These are phyloP conservation scores for Aspergillus ibericus DNA, from an alignment of 2,329 filamentous ascomycete species.

Conservation along the genomic window DNA sequence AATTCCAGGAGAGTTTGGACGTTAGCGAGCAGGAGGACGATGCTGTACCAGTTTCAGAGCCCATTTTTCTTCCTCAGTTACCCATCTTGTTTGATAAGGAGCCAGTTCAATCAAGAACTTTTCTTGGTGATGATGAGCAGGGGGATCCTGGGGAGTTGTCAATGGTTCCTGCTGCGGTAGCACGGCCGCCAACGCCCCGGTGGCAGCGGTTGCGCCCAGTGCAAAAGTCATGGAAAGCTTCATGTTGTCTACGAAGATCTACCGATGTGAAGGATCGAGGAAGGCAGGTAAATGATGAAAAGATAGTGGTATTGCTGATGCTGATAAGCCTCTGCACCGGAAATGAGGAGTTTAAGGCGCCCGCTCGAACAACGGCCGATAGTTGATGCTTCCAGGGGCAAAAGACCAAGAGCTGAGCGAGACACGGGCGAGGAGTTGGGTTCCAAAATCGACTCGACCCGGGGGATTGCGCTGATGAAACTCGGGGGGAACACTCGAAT, in stretches of 20 bases:
- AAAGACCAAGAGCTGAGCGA: neutral
- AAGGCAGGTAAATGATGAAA: neutral
- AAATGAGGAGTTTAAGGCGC: neutral
- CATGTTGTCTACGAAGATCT: conserved; percentile 27
- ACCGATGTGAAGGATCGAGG: neutral
- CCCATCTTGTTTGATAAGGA: conserved; percentile 80
- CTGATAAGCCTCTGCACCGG: neutral
- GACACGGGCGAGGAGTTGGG: neutral
- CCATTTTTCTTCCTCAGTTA: conserved; percentile 96
- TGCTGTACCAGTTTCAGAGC: conserved; percentile 71
- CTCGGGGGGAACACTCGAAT: neutral
- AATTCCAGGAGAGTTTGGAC: neutral
- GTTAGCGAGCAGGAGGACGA: neutral
- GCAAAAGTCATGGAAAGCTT: conserved; percentile 36
- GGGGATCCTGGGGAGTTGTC: conserved; percentile 15
- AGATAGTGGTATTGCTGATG: neutral
- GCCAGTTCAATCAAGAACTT: conserved; percentile 77
- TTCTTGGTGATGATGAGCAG: conserved; percentile 42
- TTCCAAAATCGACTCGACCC: neutral
- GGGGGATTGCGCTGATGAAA: neutral
- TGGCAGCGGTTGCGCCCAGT: conserved; percentile 36
- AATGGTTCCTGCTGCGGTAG: conserved; percentile 35
- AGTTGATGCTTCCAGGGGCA: neutral
- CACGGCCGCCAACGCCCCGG: conserved; percentile 32
- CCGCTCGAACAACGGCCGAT: neutral